Evolutionary conservation across 352 stramenopile species (phyloP), one percentile per base, ranked within the genome.

Genomic region (Globisporangium nagaii): DNA sequence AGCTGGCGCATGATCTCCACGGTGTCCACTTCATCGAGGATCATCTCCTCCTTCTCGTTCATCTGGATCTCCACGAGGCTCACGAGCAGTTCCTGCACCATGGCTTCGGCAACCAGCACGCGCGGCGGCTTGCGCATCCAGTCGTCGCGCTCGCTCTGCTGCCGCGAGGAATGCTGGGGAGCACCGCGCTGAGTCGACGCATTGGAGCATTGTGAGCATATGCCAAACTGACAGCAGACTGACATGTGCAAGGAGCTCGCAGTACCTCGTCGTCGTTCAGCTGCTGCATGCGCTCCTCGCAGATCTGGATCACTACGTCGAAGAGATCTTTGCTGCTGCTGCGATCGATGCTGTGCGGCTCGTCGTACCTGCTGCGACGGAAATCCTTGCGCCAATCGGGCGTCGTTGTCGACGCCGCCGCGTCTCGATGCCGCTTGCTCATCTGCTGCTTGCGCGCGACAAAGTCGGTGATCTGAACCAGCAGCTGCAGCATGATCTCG

Each of bases 51-150:
- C 27, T 72, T 84, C 56, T 88, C 75, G 27, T 72, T 70, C 46
- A 79, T 68, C 9, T 70, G 62, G 24, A 88, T 57, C 51, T 75
- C 59, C 48, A 81, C 58, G 13, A 88, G 58, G 50, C 70, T 77
- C 55, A 83, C 71, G 4, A 88, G 58, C 20, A 88, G 65, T 49
- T 86, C 78, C 45, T 86, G 78, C 9, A 86, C 75, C 49, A 88
- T 80, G 3, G 78, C 78, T 58, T 86, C 71, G 4, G 78, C 75
- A 13, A 88, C 74, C 27, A 84, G 47, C 43, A 77, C 62, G 4
- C 65, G 60, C 40, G 73, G 63, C 11, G 72, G 64, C 39, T 67
- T 51, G 3, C 43, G 46, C 28, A 57, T 63, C 61, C 60, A 73
- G 22, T 65, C 42, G 3, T 64, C 49, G 28, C 22, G 20, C 12